These are phyloP conservation scores for Stephania yunnanensis DNA, from an alignment of 164 flowering plant genomes.

Conservation along the genomic window DNA sequence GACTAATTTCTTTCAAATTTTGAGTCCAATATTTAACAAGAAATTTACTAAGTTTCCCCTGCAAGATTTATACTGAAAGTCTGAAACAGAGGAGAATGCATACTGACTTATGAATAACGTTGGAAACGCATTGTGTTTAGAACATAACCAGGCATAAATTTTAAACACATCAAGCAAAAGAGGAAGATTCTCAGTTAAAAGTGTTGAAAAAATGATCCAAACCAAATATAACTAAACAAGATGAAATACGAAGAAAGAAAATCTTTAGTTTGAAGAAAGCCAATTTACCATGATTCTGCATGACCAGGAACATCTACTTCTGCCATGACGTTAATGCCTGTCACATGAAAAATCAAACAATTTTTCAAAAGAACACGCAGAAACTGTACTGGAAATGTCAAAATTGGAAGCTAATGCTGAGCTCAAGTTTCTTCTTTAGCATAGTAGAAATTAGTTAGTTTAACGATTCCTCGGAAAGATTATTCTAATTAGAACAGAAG, in stretches of 20 bases:
- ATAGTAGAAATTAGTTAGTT: background rate
- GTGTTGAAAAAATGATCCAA: background rate
- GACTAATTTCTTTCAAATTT: background rate
- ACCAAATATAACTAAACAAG: background rate
- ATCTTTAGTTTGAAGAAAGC: background rate
- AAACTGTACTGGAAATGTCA: background rate
- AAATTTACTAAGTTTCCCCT: background rate
- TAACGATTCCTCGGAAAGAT: background rate
- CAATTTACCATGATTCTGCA: conserved; percentile 81
- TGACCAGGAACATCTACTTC: conserved; percentile 97
- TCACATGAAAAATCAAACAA: conserved; percentile 15
- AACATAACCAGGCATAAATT: background rate
- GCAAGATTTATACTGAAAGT: background rate
- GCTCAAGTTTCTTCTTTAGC: background rate
- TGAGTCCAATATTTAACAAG: background rate
- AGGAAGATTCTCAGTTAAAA: background rate
- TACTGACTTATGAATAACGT: background rate
- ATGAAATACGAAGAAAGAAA: background rate
- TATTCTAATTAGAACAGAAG: background rate
- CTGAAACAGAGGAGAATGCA: background rate
- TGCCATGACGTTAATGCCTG: conserved; percentile 94
- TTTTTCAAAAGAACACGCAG: background rate
- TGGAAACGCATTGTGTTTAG: background rate
- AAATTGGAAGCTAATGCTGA: background rate
- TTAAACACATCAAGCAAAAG: background rate